Base-by-base conservation (phyloP, 345 rosid species). In the Heritiera littoralis region DNA sequence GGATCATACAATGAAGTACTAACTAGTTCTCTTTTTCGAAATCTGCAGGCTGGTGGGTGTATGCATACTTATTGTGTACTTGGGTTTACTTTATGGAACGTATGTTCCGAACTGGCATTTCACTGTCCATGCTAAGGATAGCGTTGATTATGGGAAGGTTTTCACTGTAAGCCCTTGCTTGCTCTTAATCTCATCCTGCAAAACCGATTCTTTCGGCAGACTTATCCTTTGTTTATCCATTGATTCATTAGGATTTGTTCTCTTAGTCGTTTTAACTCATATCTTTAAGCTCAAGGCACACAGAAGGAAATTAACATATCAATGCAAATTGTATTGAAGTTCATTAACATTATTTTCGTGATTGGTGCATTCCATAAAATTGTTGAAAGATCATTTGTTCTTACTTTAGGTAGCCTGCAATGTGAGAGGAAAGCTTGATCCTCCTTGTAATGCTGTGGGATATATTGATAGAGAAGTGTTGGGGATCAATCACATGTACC, bases 371-470 rank as follows among this genome's bases (percentile, higher is more conserved):
- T 40, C 55, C 13, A 14, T 51, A 51, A 11, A 54, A 54, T 54
- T 54, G 59, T 17, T 54, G 1, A 0, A n/a, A 46, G 49, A 49
- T 18, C 3, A 2, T 11, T 49, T 54, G 23, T 43, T 41, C 17
- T 59, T 58, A 55, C 84, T 64, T 45, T 84, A 95, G 98, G 98
- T 95, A 63, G 43, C 82, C 55, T 95, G 98, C 78, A 88, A 88
- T 28, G 89, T 88, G 73, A 88, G 98, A 83, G 98, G 93, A 84
- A 90, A 89, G 75, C 83, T 95, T 43, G 86, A 90, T 80, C 94
- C 98, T 85, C 91, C 98, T 46, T 95, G 98, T 74, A 95, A 95
- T 79, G 98, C 94, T 41, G 94, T 84, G 71, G 98, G 97, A 76
- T 92, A 87, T 63, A 78, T 92, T 79, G 98, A 95, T 78, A 87